Evolutionary conservation across 164 flowering plant species (phyloP).

Genomic region (Cinnamomum chago): DNA sequence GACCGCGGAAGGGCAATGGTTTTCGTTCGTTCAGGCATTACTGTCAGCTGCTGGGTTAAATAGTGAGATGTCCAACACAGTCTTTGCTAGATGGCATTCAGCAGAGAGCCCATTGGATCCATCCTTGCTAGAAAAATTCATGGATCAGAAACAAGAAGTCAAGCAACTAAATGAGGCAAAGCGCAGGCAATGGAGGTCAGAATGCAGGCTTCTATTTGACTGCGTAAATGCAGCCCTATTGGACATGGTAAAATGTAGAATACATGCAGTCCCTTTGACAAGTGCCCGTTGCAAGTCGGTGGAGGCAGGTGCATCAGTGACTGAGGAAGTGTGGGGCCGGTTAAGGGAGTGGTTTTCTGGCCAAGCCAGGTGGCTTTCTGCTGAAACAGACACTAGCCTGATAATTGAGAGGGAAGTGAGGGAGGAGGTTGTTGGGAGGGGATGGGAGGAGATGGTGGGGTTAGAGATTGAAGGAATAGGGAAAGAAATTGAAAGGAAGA

Average conservation of each 20-base stretch:
- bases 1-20: constrained; percentile 43
- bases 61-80: constrained; percentile 24
- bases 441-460: constrained; percentile 50
- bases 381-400: constrained; percentile 48
- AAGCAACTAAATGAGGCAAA: constrained; percentile 44
- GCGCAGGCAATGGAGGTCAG: constrained; percentile 61
- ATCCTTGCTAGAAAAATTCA: constrained; percentile 50
- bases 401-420: constrained; percentile 60
- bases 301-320: constrained; percentile 10
- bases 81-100: constrained; percentile 59
- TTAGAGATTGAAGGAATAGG: constrained; percentile 52
- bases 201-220: constrained; percentile 67
- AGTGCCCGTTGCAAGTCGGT: constrained; percentile 6
- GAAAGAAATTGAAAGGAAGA: constrained; percentile 52
- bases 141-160: constrained; percentile 31
- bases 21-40: constrained; percentile 43
- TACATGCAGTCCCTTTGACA: constrained; percentile 17
- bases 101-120: constrained; percentile 74
- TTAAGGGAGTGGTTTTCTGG: constrained; percentile 30
- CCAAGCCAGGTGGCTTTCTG: constrained; percentile 22
- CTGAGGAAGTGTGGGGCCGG: constrained; percentile 28
- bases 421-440: constrained; percentile 60
- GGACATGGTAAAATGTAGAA: constrained; percentile 33
- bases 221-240: constrained; percentile 68
- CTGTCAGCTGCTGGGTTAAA: constrained; percentile 54